Conservation (phyloP, 164 flowering plant genomes). For the Sextonia rubra region DNA sequence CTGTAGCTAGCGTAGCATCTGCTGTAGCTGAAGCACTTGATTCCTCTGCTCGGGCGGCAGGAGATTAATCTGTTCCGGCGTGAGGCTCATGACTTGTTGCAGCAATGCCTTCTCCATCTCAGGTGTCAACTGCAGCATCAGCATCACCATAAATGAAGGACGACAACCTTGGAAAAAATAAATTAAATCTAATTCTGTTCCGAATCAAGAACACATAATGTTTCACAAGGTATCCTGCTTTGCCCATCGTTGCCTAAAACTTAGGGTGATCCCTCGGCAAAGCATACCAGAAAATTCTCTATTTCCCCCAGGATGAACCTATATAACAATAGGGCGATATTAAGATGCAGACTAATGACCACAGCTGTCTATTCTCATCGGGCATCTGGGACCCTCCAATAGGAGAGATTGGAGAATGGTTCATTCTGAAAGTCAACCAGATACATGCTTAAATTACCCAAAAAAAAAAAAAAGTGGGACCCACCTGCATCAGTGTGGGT, state of each 20-base stretch:
- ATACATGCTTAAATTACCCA: not conserved
- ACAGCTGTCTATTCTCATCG: not conserved
- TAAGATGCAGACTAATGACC: no score
- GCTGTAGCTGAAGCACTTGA: conserved; percentile 90
- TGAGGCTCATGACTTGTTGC: conserved; percentile 93
- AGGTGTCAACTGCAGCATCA: conserved; percentile 47
- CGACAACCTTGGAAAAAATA: no score
- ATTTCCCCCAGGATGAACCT: no score
- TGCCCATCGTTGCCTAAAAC: no score
- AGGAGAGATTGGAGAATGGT: not conserved
- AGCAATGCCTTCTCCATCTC: conserved; percentile 87
- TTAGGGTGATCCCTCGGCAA: no score
- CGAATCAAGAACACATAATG: not conserved
- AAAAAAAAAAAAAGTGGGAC: not conserved
- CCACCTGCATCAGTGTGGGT: not conserved
- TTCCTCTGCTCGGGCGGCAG: conserved; percentile 90
- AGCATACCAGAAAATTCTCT: no score
- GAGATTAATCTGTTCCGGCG: conserved; percentile 86
- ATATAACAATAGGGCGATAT: no score
- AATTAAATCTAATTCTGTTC: no score
- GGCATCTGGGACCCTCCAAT: not conserved
- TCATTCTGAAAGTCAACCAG: not conserved
- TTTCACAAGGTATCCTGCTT: no score
- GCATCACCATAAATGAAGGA: not conserved
- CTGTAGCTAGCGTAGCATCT: conserved; percentile 60